Evolutionary conservation across 1,284 basidiomycete genomes (phyloP).

Genomic region (Ganoderma sp.): DNA sequence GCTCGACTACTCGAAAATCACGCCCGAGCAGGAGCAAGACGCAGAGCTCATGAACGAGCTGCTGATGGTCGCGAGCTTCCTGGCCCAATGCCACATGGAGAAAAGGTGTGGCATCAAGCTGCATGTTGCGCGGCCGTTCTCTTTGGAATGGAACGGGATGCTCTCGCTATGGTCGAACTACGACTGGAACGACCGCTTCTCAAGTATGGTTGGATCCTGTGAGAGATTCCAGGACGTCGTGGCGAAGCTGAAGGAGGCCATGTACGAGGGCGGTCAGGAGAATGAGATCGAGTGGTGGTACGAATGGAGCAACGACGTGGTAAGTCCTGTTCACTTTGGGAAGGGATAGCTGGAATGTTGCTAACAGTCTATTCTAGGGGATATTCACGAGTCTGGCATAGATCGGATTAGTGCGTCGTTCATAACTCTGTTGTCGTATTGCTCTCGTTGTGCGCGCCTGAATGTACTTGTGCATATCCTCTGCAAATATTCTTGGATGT

Average conservation of each 20-base stretch:
- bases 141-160: neutral
- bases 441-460: neutral
- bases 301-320: neutral
- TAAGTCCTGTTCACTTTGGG: neutral
- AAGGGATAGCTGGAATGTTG: neutral
- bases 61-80: neutral
- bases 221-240: neutral
- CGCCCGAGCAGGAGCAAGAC: neutral
- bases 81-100: neutral
- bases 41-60: neutral
- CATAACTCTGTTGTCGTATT: neutral
- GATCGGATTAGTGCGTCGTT: neutral
- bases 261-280: neutral
- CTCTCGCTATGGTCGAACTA: neutral
- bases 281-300: neutral
- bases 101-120: neutral
- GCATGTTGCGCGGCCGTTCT: neutral
- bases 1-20: neutral
- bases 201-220: neutral
- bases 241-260: conserved; percentile 1
- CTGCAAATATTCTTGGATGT: no score
- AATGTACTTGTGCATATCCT: no score
- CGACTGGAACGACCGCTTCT: neutral
- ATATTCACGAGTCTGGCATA: neutral
- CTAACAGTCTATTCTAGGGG: neutral